phyloP scores from a whole-genome alignment of 2,329 filamentous ascomycete genomes.

The Mycosphaerella sp. region DNA sequence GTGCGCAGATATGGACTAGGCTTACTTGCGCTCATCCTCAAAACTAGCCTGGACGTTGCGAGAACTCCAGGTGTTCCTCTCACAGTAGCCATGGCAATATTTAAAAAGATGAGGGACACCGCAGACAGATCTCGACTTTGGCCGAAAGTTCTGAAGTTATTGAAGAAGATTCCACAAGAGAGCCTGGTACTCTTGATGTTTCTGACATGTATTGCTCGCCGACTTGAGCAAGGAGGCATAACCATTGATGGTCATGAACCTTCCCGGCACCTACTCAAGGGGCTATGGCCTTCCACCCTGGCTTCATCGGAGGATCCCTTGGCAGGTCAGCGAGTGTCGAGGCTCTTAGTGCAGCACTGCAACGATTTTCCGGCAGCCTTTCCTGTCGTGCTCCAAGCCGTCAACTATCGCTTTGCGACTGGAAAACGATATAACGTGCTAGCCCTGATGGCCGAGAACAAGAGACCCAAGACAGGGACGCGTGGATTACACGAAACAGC shows the following conservation, averaged over 20 bases:
- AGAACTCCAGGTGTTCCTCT: conserved; percentile 5
- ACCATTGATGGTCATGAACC: conserved; percentile 15
- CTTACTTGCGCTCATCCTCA: conserved; percentile 2
- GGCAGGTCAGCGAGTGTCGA: conserved; percentile 10
- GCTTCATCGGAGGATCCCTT: conserved; percentile 4
- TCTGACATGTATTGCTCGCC: conserved; percentile 13
- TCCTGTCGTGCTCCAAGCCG: conserved; percentile 9
- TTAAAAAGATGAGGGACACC: conserved; percentile 10
- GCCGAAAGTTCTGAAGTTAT: conserved; percentile 12
- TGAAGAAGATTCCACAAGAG: conserved; percentile 18
- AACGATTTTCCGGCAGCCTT: conserved; percentile 16
- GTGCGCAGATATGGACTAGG: not conserved
- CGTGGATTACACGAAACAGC: conserved; percentile 2
- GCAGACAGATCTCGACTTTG: conserved; percentile 11
- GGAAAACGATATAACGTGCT: conserved; percentile 10
- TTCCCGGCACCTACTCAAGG: conserved; percentile 11
- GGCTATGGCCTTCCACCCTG: conserved; percentile 13
- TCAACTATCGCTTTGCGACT: conserved; percentile 15
- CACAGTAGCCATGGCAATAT: conserved; percentile 10
- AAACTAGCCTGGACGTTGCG: conserved; percentile 7
- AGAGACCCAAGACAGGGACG: not conserved
- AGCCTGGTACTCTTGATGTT: conserved; percentile 17
- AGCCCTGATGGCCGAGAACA: not conserved
- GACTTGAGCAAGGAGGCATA: conserved; percentile 8
- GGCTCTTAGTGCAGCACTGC: conserved; percentile 14